Percentiles rank a stretch among this genome's conserved stretches.
phyloP scores from a whole-genome alignment of 2,329 filamentous ascomycete species.

The Fusarium sublunatum region DNA sequence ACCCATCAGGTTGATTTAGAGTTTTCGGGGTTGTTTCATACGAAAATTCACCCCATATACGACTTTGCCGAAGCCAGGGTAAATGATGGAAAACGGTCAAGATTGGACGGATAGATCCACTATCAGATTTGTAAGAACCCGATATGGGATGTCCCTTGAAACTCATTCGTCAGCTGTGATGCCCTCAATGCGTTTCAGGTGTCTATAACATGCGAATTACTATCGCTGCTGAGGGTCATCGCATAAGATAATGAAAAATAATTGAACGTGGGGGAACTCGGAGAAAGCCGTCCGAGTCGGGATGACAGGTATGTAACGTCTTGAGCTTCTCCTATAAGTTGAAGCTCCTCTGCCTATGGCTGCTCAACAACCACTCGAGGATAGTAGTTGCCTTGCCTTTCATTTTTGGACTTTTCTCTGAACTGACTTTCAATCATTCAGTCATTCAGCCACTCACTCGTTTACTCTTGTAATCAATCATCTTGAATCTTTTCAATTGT shows the following conservation, averaged over 20 bases:
- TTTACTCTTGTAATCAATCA: background rate
- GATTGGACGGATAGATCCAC: background rate
- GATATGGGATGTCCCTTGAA: background rate
- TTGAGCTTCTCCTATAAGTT: background rate
- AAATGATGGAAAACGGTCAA: background rate
- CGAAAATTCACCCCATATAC: background rate
- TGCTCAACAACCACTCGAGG: too few species aligned
- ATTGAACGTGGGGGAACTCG: background rate
- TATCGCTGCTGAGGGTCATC: background rate
- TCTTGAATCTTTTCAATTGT: background rate
- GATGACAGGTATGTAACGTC: too few species aligned
- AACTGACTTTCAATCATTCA: constrained; percentile 18
- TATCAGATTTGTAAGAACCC: background rate
- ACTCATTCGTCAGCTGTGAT: background rate
- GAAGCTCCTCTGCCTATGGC: background rate
- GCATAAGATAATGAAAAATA: background rate
- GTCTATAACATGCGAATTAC: background rate
- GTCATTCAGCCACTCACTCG: constrained; percentile 4
- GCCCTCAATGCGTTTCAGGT: constrained; percentile 22
- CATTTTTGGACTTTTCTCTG: constrained; percentile 1
- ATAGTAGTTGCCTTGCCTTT: too few species aligned
- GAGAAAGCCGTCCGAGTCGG: too few species aligned
- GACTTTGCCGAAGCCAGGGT: background rate
- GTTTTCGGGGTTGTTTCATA: constrained; percentile 21
- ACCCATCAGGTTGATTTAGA: constrained; percentile 2